phyloP scores from a whole-genome alignment of 2,329 filamentous ascomycete genomes.

The Pseudopyricularia cyperi region DNA sequence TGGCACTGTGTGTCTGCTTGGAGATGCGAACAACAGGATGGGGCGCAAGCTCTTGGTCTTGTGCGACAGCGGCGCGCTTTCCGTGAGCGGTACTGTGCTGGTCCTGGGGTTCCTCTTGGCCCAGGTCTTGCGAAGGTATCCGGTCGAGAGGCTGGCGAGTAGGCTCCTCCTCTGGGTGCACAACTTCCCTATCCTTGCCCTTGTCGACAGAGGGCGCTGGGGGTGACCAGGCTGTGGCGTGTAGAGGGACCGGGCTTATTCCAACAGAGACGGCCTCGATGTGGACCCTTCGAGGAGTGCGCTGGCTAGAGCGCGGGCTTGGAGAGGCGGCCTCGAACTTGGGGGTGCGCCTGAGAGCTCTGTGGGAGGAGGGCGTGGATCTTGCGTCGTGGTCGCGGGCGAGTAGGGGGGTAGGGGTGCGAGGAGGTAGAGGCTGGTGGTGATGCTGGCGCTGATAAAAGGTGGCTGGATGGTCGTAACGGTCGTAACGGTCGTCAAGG shows the following conservation, averaged over 20 bases:
- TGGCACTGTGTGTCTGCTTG: slow-evolving; percentile 72
- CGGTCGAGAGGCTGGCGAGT: slow-evolving; percentile 15
- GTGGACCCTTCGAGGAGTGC: slow-evolving; percentile 22
- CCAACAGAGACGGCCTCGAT: slow-evolving; percentile 34
- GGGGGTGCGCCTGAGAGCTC: slow-evolving; percentile 36
- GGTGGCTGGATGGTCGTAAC: slow-evolving; percentile 30
- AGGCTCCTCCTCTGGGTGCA: slow-evolving; percentile 4
- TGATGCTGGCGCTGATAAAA: slow-evolving; percentile 23
- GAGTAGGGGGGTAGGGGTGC: slow-evolving; percentile 19
- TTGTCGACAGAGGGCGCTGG: slow-evolving; percentile 1
- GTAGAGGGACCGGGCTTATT: slow-evolving; percentile 27
- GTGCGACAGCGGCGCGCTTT: neutral
- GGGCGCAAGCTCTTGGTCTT: slow-evolving; percentile 14
- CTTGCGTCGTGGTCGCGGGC: slow-evolving; percentile 16
- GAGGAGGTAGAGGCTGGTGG: slow-evolving; percentile 24
- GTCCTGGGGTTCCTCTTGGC: slow-evolving; percentile 25
- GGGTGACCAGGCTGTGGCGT: slow-evolving; percentile 19
- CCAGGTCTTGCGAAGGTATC: slow-evolving; percentile 35
- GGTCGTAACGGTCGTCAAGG: slow-evolving; percentile 42
- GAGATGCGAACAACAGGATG: slow-evolving; percentile 55
- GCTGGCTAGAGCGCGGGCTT: slow-evolving; percentile 20
- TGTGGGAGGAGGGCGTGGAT: slow-evolving; percentile 33
- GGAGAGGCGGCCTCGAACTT: slow-evolving; percentile 32
- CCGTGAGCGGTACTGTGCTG: slow-evolving; percentile 17
- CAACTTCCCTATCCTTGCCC: slow-evolving; percentile 2